phyloP scores from a whole-genome alignment of 441 rosid species.

The Adansonia grandidieri region DNA sequence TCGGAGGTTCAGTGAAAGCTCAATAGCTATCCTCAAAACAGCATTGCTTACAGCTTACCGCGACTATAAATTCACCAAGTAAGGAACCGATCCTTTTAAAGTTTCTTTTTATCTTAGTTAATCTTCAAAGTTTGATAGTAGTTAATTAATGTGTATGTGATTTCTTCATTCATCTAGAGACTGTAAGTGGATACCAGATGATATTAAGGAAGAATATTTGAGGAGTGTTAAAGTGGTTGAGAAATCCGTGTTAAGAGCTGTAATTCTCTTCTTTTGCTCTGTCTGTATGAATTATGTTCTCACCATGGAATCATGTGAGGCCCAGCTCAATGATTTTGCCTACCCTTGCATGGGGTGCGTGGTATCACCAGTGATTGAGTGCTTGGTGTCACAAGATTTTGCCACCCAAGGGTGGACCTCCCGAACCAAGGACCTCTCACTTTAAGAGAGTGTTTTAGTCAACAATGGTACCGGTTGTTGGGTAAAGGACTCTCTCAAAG shows the following conservation, averaged over 20 bases:
- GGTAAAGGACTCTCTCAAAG: too few relatives aligned
- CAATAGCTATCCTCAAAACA: constrained; percentile 53
- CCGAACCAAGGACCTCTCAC: too few relatives aligned
- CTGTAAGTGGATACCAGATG: constrained; percentile 72
- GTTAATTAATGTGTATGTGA: constrained; percentile 20
- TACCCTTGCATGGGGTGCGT: too few relatives aligned
- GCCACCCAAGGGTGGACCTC: too few relatives aligned
- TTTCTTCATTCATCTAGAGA: constrained; percentile 46
- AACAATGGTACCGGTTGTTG: too few relatives aligned
- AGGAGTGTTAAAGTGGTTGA: constrained; percentile 56
- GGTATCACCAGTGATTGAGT: too few relatives aligned
- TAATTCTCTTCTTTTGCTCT: constrained; percentile 37
- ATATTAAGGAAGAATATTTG: constrained; percentile 55
- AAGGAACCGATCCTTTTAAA: constrained; percentile 30
- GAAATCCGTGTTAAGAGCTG: constrained; percentile 74
- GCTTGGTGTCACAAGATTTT: too few relatives aligned
- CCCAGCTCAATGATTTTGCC: too few relatives aligned
- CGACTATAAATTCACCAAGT: constrained; percentile 67
- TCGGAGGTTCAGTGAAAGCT: constrained; percentile 63
- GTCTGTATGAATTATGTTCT: constrained; percentile 13
- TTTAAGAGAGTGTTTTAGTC: too few relatives aligned
- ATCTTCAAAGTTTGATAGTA: constrained; percentile 6
- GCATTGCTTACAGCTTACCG: constrained; percentile 62
- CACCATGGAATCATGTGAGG: constrained; percentile 13
- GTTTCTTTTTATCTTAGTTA: background rate